Conservation (phyloP, 2,329 filamentous ascomycete genomes). For the Thelonectria blattea region DNA sequence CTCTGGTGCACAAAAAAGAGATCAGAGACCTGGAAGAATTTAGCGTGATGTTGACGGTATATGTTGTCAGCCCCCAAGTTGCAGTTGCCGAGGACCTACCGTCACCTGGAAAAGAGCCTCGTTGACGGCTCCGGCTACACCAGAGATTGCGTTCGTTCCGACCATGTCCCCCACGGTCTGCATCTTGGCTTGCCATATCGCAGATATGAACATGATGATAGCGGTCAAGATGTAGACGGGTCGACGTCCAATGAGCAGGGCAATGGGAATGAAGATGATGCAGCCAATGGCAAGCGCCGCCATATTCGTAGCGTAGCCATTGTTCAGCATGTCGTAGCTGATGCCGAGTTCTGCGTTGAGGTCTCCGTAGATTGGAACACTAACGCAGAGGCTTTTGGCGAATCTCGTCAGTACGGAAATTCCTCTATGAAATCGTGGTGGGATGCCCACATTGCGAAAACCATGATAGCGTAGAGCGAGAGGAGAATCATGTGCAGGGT, state of each 20-base stretch:
- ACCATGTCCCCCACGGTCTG: conserved; percentile 30
- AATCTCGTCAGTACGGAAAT: neutral
- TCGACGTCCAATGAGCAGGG: conserved; percentile 41
- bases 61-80: neutral
- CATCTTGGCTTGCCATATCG: conserved; percentile 36
- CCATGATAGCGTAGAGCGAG: conserved; percentile 27
- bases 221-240: conserved; percentile 38
- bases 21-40: conserved; percentile 27
- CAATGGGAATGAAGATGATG: conserved; percentile 43
- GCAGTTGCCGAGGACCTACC: conserved; percentile 7
- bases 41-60: neutral
- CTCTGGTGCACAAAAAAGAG: conserved; percentile 42
- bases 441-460: conserved; percentile 27
- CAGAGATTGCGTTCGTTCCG: conserved; percentile 36
- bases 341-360: conserved; percentile 29
- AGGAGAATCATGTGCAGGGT: conserved; percentile 21
- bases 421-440: rapidly evolving
- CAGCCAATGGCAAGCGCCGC: conserved; percentile 40
- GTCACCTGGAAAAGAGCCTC: conserved; percentile 48
- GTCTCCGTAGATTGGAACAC: conserved; percentile 28
- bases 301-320: conserved; percentile 37
- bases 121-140: conserved; percentile 46
- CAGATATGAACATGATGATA: conserved; percentile 27
- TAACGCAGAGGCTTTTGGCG: conserved; percentile 21
- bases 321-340: conserved; percentile 33